Percentiles rank a stretch among this genome's conserved stretches.
Conservation (phyloP, 2,329 filamentous ascomycete species). For the Colletotrichum sp. region DNA sequence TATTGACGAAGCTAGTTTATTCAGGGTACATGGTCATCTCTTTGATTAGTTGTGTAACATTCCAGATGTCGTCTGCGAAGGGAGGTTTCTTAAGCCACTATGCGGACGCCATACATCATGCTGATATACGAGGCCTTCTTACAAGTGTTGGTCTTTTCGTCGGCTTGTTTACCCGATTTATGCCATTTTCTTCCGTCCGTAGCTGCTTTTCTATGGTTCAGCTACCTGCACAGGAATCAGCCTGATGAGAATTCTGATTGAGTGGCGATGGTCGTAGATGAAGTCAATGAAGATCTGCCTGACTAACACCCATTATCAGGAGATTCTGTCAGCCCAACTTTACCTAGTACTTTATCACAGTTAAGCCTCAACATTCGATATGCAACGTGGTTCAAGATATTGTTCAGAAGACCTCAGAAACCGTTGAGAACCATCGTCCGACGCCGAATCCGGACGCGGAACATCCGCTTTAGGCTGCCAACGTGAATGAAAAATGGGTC, state of each 20-base stretch:
- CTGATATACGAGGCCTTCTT: not conserved
- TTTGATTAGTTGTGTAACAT: not conserved
- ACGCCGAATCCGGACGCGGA: not conserved
- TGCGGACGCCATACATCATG: not conserved
- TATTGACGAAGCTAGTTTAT: not conserved
- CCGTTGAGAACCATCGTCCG: not conserved
- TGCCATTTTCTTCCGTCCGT: not conserved
- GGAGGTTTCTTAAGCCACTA: accelerated
- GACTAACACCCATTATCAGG: not conserved
- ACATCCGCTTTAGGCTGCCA: accelerated
- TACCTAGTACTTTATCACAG: not conserved
- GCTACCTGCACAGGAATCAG: not conserved
- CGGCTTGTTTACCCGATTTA: accelerated
- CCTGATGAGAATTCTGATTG: not conserved
- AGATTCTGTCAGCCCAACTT: not conserved
- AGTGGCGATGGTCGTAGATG: not conserved
- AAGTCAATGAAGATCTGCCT: not conserved
- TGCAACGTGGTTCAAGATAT: not conserved
- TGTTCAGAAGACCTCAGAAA: not conserved
- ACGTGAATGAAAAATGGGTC: not conserved
- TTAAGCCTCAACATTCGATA: not conserved
- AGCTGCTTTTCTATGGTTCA: not conserved
- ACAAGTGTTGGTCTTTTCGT: not conserved
- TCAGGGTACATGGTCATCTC: not conserved
- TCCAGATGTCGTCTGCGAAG: not conserved